Evolutionary conservation across 2,329 filamentous ascomycete genomes (phyloP).

Genomic region (Periconia sp.): DNA sequence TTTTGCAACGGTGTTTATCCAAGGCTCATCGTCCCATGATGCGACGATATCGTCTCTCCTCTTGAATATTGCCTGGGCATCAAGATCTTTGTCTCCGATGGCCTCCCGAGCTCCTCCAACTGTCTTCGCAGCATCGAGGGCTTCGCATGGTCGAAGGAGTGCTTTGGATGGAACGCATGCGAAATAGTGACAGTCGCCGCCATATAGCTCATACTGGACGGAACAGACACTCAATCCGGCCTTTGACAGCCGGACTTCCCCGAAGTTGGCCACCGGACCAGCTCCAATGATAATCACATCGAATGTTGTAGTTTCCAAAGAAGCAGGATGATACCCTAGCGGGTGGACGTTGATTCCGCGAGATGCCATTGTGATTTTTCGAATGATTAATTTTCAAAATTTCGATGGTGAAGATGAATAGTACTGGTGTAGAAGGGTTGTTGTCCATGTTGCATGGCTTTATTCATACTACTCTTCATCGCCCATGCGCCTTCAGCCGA

Average conservation of each 20-base stretch:
- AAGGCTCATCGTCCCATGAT: background rate
- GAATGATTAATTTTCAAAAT: background rate
- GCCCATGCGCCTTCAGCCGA: too few relatives aligned
- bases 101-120: constrained; percentile 9
- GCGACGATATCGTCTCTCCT: constrained; percentile 5
- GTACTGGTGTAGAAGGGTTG: too few relatives aligned
- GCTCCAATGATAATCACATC: background rate
- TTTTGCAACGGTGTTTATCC: background rate
- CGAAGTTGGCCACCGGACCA: constrained; percentile 1
- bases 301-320: background rate
- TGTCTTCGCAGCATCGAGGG: constrained; percentile 10
- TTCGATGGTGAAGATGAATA: too few relatives aligned
- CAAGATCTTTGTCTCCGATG: background rate
- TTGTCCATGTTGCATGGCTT: too few relatives aligned
- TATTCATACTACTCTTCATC: too few relatives aligned
- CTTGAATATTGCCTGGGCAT: constrained; percentile 11
- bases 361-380: background rate
- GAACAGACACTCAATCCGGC: constrained; percentile 1
- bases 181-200: constrained; percentile 13
- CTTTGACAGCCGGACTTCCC: background rate
- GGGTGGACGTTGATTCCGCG: constrained; percentile 1
- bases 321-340: background rate
- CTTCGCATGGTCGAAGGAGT: constrained; percentile 11
- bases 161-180: constrained; percentile 12
- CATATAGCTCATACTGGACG: constrained; percentile 9